A percentile compares a stretch with the other conserved stretches of the same genome.
Conservation (phyloP, 2,329 filamentous ascomycete species). For the Xylariaceae sp. region DNA sequence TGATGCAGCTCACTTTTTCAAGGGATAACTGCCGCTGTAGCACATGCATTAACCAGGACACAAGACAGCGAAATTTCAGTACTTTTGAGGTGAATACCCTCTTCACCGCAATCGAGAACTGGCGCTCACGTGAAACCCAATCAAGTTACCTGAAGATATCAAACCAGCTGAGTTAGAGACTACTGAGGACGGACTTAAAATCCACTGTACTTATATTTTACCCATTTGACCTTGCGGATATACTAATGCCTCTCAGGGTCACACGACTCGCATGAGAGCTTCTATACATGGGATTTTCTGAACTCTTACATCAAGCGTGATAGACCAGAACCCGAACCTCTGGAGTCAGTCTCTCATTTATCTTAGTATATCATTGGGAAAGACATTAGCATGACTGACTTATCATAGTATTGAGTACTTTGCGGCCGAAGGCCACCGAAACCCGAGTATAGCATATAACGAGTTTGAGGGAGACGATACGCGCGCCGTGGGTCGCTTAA, state of each 20-base stretch:
- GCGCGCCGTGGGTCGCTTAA: constrained; percentile 63
- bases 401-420: constrained; percentile 30
- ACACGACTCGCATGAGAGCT: constrained; percentile 65
- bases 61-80: constrained; percentile 71
- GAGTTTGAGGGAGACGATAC: constrained; percentile 63
- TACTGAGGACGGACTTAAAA: constrained; percentile 47
- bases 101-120: neutral
- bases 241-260: constrained; percentile 57
- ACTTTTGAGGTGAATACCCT: constrained; percentile 62
- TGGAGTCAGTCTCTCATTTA: constrained; percentile 37
- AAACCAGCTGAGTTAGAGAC: constrained; percentile 41
- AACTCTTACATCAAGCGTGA: constrained; percentile 49
- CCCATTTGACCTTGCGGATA: neutral
- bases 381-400: constrained; percentile 1
- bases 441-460: constrained; percentile 57
- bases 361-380: neutral
- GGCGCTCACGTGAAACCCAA: constrained; percentile 14
- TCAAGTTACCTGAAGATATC: constrained; percentile 55
- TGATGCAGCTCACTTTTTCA: constrained; percentile 24
- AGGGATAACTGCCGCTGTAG: constrained; percentile 77
- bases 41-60: constrained; percentile 71
- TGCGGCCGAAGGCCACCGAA: constrained; percentile 41
- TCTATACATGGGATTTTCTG: constrained; percentile 70
- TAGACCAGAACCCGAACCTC: constrained; percentile 42
- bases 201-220: constrained; percentile 52